Percentiles rank a stretch among this genome's conserved stretches.
These are phyloP conservation scores for Russula brevipes DNA, from an alignment of 768 basidiomycete genomes.

Conservation along the genomic window DNA sequence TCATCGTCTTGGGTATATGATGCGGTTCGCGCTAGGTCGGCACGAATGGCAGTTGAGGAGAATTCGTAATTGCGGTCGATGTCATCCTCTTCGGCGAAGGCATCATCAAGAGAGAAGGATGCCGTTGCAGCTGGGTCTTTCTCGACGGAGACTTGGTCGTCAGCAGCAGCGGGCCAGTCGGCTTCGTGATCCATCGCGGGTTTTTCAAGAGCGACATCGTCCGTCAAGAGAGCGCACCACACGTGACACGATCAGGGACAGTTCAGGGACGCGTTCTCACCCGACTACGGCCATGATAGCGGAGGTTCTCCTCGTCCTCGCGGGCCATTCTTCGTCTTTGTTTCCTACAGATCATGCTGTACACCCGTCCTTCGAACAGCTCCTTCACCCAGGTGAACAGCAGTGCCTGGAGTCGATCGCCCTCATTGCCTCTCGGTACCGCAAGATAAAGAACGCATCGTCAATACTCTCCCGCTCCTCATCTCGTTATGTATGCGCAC, in stretches of 20 bases:
- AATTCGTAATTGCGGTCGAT: conserved; percentile 48
- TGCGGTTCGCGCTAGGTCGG: conserved; percentile 52
- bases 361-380: conserved; percentile 57
- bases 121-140: neutral
- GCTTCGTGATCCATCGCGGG: conserved; percentile 11
- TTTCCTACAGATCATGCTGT: conserved; percentile 58
- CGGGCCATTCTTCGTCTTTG: conserved; percentile 82
- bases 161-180: conserved; percentile 1
- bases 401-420: conserved; percentile 79
- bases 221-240: neutral
- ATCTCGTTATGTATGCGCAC: conserved; percentile 74
- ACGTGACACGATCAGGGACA: conserved; percentile 3
- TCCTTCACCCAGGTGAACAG: conserved; percentile 86
- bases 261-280: neutral
- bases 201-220: neutral
- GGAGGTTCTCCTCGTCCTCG: conserved; percentile 80
- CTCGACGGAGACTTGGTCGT: neutral
- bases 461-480: conserved; percentile 46
- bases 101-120: conserved; percentile 46
- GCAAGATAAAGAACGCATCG: conserved; percentile 59
- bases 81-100: conserved; percentile 58
- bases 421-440: conserved; percentile 68
- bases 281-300: conserved; percentile 61
- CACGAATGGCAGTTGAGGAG: conserved; percentile 54
- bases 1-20: conserved; percentile 35